A percentile compares a stretch with the other conserved stretches of the same genome.
phyloP scores from a whole-genome alignment of 805 yeast genomes.

The Tetrapisispora fleetii region DNA sequence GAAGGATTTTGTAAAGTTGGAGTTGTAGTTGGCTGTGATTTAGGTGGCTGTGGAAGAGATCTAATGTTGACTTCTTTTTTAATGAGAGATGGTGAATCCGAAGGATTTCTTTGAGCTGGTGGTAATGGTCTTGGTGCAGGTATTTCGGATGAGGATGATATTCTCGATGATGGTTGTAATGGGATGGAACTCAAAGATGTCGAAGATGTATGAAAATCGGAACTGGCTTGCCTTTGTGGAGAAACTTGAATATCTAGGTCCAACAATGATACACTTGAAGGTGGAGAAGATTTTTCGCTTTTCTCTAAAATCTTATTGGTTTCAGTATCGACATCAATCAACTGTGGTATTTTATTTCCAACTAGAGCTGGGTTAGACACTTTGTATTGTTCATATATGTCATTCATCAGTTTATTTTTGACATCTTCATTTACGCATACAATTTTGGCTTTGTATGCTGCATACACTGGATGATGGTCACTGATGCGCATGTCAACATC shows the following conservation, averaged over 20 bases:
- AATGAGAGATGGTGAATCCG: background rate
- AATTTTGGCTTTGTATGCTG: conserved; percentile 59
- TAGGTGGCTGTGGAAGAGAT: background rate
- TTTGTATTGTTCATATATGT: conserved; percentile 52
- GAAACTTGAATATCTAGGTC: conserved; percentile 6
- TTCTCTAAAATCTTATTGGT: background rate
- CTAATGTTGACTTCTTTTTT: background rate
- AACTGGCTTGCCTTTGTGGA: background rate
- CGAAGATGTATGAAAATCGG: background rate
- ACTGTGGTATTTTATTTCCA: background rate
- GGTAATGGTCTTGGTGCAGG: conserved; percentile 8
- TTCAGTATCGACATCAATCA: conserved; percentile 1
- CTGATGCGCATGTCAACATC: conserved; percentile 57
- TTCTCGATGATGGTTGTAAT: background rate
- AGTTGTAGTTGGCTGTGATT: background rate
- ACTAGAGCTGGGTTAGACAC: conserved; percentile 24
- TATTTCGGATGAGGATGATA: background rate
- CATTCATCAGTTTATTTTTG: conserved; percentile 44
- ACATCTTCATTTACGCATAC: conserved; percentile 56
- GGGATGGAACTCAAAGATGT: conserved; percentile 4
- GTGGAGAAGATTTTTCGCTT: background rate
- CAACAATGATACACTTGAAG: conserved; percentile 3
- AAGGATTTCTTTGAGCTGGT: background rate
- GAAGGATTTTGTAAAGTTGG: too few species aligned
- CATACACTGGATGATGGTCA: conserved; percentile 91